Evolutionary conservation across 352 stramenopile genomes (phyloP).

Genomic region (Saprolegnia diclina): DNA sequence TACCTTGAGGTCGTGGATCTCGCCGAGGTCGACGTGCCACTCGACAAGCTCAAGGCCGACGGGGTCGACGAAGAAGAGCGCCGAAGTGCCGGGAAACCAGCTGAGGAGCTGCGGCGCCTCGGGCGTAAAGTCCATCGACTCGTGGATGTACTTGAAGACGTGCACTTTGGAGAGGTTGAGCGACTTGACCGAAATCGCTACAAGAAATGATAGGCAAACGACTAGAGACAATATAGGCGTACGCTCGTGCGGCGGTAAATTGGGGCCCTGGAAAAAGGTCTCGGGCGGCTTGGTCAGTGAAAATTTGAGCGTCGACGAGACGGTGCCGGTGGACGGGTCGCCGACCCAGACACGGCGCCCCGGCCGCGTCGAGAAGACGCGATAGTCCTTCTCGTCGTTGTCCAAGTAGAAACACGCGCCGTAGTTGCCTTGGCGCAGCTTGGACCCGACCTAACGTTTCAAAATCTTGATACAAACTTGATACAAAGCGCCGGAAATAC

Average conservation of each 20-base stretch:
- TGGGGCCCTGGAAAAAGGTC: slow-evolving; percentile 46
- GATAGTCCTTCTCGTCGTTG: slow-evolving; percentile 46
- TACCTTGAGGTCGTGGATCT: slow-evolving; percentile 82
- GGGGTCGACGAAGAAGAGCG: slow-evolving; percentile 79
- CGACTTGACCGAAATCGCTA: slow-evolving; percentile 24
- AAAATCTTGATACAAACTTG: not conserved
- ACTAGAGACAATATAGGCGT: slow-evolving; percentile 11
- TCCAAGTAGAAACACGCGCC: slow-evolving; percentile 77
- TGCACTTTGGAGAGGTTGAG: slow-evolving; percentile 22
- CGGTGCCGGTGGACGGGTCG: slow-evolving; percentile 62
- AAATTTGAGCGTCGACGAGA: slow-evolving; percentile 82
- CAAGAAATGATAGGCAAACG: not conserved
- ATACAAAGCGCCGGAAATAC: slow-evolving; percentile 28
- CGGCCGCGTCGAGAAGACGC: slow-evolving; percentile 76
- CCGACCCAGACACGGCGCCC: slow-evolving; percentile 77
- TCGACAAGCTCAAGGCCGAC: slow-evolving; percentile 80
- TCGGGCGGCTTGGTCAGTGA: slow-evolving; percentile 60
- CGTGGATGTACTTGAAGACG: slow-evolving; percentile 28
- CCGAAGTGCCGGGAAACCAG: slow-evolving; percentile 73
- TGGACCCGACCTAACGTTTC: slow-evolving; percentile 62
- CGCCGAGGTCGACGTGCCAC: slow-evolving; percentile 80
- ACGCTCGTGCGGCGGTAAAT: slow-evolving; percentile 29
- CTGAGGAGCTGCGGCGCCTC: slow-evolving; percentile 56
- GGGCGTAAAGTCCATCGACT: slow-evolving; percentile 25
- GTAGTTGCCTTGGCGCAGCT: slow-evolving; percentile 72